These are phyloP conservation scores for Talaromyces sp. DNA, from an alignment of 2,329 filamentous ascomycete species.

Conservation along the genomic window DNA sequence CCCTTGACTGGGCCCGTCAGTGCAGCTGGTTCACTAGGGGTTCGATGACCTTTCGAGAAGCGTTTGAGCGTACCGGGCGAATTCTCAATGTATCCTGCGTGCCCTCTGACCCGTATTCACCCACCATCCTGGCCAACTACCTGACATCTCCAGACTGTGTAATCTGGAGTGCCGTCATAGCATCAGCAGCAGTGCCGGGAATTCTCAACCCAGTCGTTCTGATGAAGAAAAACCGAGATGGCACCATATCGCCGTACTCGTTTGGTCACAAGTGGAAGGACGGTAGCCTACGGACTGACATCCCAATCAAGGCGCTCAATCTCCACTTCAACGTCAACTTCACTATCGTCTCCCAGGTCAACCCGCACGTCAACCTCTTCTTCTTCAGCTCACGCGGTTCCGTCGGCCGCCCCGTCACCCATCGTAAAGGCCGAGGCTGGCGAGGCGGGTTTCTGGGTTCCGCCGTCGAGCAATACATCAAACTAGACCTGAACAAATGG, in stretches of 20 bases:
- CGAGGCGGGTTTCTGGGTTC: conserved; percentile 90
- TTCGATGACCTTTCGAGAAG: conserved; percentile 90
- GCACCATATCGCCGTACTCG: conserved; percentile 78
- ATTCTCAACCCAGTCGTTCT: conserved; percentile 93
- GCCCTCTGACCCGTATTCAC: conserved; percentile 90
- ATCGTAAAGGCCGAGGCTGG: conserved; percentile 90
- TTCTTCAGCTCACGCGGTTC: conserved; percentile 94
- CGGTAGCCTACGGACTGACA: conserved; percentile 87
- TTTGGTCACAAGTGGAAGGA: conserved; percentile 99
- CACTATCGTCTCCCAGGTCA: conserved; percentile 81
- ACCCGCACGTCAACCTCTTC: conserved; percentile 97
- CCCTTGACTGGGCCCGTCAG: conserved; percentile 80
- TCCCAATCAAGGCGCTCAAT: conserved; percentile 89
- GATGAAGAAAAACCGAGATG: conserved; percentile 78
- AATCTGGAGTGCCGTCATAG: conserved; percentile 94
- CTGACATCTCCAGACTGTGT: conserved; percentile 94
- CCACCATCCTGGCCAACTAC: conserved; percentile 89
- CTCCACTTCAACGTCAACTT: conserved; percentile 99
- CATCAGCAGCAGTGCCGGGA: conserved; percentile 90
- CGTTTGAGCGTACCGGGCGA: conserved; percentile 86
- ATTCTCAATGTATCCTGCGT: conserved; percentile 96
- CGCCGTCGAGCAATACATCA: conserved; percentile 89
- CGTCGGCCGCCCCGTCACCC: conserved; percentile 88
- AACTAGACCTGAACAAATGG: conserved; percentile 96
- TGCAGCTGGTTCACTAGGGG: conserved; percentile 88